phyloP scores from a whole-genome alignment of 805 yeast species.

The Crinitomyces ghanaensis region DNA sequence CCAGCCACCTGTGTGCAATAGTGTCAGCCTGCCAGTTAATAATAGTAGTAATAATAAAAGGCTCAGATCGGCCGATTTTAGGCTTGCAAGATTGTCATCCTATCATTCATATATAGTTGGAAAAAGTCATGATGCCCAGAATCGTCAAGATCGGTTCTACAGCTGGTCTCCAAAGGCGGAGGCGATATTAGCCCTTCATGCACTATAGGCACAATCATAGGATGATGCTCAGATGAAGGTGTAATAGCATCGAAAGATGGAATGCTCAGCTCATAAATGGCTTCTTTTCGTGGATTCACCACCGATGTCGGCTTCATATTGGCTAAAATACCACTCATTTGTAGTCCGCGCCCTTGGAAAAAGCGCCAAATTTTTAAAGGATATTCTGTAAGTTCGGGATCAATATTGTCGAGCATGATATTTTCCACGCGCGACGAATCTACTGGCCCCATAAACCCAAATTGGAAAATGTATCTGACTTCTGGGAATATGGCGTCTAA shows the following conservation, averaged over 20 bases:
- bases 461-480: constrained; percentile 26
- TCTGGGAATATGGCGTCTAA: constrained; percentile 29
- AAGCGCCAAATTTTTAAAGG: constrained; percentile 23
- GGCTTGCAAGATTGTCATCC: constrained; percentile 17
- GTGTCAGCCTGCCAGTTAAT: too few relatives aligned
- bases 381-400: constrained; percentile 14
- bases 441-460: constrained; percentile 29
- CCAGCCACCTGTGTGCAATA: too few relatives aligned
- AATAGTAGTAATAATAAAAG: constrained; percentile 9
- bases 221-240: too few relatives aligned
- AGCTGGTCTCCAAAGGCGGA: constrained; percentile 9
- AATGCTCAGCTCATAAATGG: too few relatives aligned
- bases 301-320: too few relatives aligned
- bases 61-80: too few relatives aligned
- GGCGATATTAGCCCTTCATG: too few relatives aligned
- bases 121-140: constrained; percentile 6
- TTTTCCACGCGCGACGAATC: constrained; percentile 22
- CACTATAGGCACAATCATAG: too few relatives aligned
- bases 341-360: constrained; percentile 20
- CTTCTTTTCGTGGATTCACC: too few relatives aligned
- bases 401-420: constrained; percentile 7
- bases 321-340: constrained; percentile 14
- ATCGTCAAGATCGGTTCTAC: constrained; percentile 2
- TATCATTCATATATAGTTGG: constrained; percentile 15
- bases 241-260: too few relatives aligned